Evolutionary conservation across 2,329 filamentous ascomycete species (phyloP), one percentile per base, ranked within the genome.

Genomic region (Tolypocladium pustulatum): DNA sequence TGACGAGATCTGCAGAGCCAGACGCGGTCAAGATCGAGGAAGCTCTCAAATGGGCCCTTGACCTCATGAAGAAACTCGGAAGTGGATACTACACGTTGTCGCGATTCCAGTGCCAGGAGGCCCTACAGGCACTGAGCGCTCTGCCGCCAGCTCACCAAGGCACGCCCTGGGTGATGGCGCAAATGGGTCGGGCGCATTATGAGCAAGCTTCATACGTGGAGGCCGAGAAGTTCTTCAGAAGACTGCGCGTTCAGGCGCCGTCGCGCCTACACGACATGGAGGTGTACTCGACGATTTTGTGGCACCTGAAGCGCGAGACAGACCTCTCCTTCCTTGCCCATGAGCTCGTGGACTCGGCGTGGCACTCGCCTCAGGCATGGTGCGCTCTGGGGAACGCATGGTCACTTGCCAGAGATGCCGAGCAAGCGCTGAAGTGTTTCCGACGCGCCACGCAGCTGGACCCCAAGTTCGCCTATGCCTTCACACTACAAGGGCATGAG

Each of bases 231-330:
- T 89, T 87, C 67, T 99, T 96, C 71, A 81, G 85, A 59, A 85
- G 86, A 58, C 83, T 99, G 64, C 86, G 91, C 56, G 83, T 87
- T 37, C 80, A 94, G 64, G 87, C 90, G 15, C 93, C 93, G 1
- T 89, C 90, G 1, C 85, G 90, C 4, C 80, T 95, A 52, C 89
- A 96, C 69, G 92, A 97, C 68, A 97, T 97, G 92, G 94, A 99
- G 70, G 87, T 97, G 40, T 99, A 96, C 74, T 97, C 93, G 17
- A 99, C 94, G 0, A 88, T 96, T n/a, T 81, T 99, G n/a, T 99
- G 95, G 94, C 92, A 97, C 72, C 77, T 97, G 62, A 96, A 96
- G 73, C 87, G 89, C 62, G 93, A 97, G 68, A 89, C 91, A 0
- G 90, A 97, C 61, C 80, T 99, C 27, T 92, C 93, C 0, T 96